Evolutionary conservation across 306 rosid genomes (phyloP).

Genomic region (Mimosa pudica): DNA sequence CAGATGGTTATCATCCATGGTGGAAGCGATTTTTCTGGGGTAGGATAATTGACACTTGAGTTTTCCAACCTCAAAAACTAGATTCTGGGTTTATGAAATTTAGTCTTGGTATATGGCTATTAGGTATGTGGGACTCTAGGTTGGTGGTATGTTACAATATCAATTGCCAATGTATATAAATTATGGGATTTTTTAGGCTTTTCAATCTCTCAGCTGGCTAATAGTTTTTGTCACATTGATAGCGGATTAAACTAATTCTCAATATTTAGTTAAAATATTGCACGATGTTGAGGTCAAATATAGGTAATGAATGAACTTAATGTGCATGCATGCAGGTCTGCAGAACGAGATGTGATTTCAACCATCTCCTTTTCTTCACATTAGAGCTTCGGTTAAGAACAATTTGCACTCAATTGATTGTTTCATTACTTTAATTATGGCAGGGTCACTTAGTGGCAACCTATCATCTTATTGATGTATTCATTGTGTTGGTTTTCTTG

Average conservation of each 20-base stretch:
- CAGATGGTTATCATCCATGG: not conserved
- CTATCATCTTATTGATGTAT: not conserved
- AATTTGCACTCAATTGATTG: not conserved
- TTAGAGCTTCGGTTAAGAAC: not conserved
- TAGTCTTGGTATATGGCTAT: not conserved
- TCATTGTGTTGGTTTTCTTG: not conserved
- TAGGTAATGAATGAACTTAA: not conserved
- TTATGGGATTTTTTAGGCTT: not conserved
- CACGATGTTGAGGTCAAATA: not conserved
- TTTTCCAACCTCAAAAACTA: not conserved
- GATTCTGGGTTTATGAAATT: not conserved
- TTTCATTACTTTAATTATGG: not conserved
- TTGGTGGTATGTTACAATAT: not conserved
- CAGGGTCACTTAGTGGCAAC: not conserved
- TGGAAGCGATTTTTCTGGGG: not conserved
- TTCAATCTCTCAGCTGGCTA: not conserved
- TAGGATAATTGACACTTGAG: not conserved
- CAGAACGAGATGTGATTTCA: not conserved
- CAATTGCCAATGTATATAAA: not conserved
- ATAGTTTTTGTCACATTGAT: not conserved
- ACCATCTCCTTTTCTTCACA: not conserved
- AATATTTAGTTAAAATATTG: not conserved
- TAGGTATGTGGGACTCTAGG: not conserved
- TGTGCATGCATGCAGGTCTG: not conserved
- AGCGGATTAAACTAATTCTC: not conserved